Percentiles rank a stretch among this genome's conserved stretches.
These are phyloP conservation scores for Backusella westeae DNA, from an alignment of 192 early-diverging fungal species.

Conservation along the genomic window DNA sequence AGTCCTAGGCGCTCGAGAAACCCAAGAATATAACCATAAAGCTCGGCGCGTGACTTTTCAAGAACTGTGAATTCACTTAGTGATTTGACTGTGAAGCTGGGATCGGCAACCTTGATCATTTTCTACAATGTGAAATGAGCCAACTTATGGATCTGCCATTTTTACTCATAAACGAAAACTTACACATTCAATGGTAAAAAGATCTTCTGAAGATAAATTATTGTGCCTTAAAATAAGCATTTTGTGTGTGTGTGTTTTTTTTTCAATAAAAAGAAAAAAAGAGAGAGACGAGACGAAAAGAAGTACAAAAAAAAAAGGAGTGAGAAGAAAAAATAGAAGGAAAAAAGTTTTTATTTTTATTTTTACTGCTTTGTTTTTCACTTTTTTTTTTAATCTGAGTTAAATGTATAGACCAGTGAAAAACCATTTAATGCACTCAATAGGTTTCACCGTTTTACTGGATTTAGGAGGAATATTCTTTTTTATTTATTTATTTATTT, in stretches of 20 bases:
- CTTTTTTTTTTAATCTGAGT: not conserved
- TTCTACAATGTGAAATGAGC: slow-evolving; percentile 23
- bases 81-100: slow-evolving; percentile 36
- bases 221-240: slow-evolving; percentile 53
- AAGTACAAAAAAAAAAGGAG: not conserved
- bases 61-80: slow-evolving; percentile 59
- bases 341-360: not conserved
- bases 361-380: slow-evolving; percentile 3
- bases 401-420: not conserved
- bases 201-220: slow-evolving; percentile 51
- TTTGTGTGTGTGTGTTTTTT: no score
- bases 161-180: slow-evolving; percentile 11
- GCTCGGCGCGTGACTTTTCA: slow-evolving; percentile 64
- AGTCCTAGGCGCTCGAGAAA: slow-evolving; percentile 71
- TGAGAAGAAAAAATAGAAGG: not conserved
- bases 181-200: slow-evolving; percentile 56
- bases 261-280: not conserved
- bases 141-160: not conserved
- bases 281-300: not conserved
- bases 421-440: not conserved
- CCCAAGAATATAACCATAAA: slow-evolving; percentile 81
- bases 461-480: not conserved
- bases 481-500: slow-evolving; percentile 1
- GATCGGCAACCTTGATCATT: slow-evolving; percentile 50
- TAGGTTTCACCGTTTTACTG: not conserved